phyloP scores from a whole-genome alignment of 192 early-diverging fungal genomes.

The Kappamyces sp. region DNA sequence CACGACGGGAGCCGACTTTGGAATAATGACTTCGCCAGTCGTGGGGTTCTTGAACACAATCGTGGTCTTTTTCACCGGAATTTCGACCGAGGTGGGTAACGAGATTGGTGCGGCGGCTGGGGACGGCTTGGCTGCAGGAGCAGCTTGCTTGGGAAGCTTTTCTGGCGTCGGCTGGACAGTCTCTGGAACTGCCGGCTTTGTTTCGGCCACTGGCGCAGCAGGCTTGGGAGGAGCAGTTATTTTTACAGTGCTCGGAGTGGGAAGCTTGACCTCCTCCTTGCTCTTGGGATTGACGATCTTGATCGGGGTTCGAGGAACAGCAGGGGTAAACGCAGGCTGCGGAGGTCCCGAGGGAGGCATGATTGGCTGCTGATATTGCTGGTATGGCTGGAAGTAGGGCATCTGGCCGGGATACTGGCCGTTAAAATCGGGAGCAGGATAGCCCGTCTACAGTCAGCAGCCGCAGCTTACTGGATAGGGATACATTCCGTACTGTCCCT shows the following conservation, averaged over 20 bases:
- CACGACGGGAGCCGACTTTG: background rate
- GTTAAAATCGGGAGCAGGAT: constrained; percentile 1
- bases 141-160: constrained; percentile 5
- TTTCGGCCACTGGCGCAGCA: background rate
- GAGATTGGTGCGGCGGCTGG: background rate
- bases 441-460: background rate
- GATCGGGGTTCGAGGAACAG: constrained; percentile 7
- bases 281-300: constrained; percentile 17
- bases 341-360: background rate
- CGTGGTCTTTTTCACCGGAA: background rate
- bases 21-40: background rate
- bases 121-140: constrained; percentile 1
- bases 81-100: no score
- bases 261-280: background rate
- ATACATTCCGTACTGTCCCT: no score
- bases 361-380: background rate
- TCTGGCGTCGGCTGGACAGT: background rate
- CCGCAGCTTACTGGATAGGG: background rate
- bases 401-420: background rate
- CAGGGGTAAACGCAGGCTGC: background rate
- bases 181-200: background rate
- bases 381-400: background rate
- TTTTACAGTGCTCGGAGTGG: constrained; percentile 1
- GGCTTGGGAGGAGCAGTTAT: background rate
- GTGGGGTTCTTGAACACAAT: constrained; percentile 1